These are phyloP conservation scores for Penicillium roqueforti DNA, from an alignment of 495 filamentous ascomycete species.

Conservation along the genomic window DNA sequence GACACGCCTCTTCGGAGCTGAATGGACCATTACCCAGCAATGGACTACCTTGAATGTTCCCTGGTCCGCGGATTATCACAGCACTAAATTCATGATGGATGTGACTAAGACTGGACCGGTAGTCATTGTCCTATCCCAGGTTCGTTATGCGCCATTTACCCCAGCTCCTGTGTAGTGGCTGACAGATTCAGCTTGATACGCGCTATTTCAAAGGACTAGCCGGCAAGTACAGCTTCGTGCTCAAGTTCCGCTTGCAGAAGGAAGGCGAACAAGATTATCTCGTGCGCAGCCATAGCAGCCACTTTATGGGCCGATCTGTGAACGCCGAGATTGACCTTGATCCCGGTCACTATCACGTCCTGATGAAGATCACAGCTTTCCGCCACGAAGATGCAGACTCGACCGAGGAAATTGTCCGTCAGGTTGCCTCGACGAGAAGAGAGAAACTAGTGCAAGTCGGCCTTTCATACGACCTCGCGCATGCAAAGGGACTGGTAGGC, in stretches of 20 bases:
- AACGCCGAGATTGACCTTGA: constrained; percentile 80
- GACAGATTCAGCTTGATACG: constrained; percentile 56
- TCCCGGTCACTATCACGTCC: constrained; percentile 72
- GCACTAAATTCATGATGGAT: constrained; percentile 73
- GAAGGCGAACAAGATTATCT: constrained; percentile 80
- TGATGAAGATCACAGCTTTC: constrained; percentile 74
- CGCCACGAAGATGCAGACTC: constrained; percentile 46
- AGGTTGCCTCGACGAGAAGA: constrained; percentile 56
- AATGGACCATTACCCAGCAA: constrained; percentile 76
- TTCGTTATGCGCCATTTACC: constrained; percentile 9
- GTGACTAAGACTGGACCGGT: constrained; percentile 63
- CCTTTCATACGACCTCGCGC: constrained; percentile 77
- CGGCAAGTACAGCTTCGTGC: constrained; percentile 74
- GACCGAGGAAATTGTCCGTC: constrained; percentile 65
- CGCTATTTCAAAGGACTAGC: constrained; percentile 80
- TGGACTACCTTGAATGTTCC: constrained; percentile 85
- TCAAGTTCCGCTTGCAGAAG: constrained; percentile 79
- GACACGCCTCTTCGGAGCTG: constrained; percentile 79
- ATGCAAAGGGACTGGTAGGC: constrained; percentile 66
- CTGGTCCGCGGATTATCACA: constrained; percentile 80
- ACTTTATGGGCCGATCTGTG: constrained; percentile 70
- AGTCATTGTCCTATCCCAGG: constrained; percentile 76
- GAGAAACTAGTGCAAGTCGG: constrained; percentile 83
- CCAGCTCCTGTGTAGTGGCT: background rate
- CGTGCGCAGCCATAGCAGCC: constrained; percentile 68